Conservation (phyloP, 129 eudicot species). For the Calendula officinalis region DNA sequence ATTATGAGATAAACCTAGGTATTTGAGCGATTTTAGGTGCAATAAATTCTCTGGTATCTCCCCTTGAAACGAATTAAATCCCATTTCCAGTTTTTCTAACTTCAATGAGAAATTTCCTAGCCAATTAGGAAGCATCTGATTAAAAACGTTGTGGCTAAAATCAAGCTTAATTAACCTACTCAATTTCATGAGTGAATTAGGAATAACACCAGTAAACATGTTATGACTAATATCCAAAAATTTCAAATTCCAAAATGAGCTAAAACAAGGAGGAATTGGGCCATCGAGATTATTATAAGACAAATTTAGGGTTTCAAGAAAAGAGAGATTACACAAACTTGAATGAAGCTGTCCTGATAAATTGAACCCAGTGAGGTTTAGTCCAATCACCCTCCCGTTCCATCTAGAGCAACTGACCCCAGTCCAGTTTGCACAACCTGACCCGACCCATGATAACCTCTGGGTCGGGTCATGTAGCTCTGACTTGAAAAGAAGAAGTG, state of each 20-base stretch:
- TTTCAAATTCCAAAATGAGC: slow-evolving; percentile 47
- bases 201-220: slow-evolving; percentile 47
- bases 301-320: slow-evolving; percentile 63
- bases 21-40: slow-evolving; percentile 49
- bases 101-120: slow-evolving; percentile 58
- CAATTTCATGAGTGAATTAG: slow-evolving; percentile 41
- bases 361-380: slow-evolving; percentile 62
- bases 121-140: slow-evolving; percentile 64
- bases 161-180: slow-evolving; percentile 45
- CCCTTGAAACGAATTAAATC: slow-evolving; percentile 62
- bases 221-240: slow-evolving; percentile 62
- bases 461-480: slow-evolving; percentile 57
- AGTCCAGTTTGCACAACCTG: slow-evolving; percentile 57
- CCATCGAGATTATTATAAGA: slow-evolving; percentile 57
- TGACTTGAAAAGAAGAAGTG: slow-evolving; percentile 62
- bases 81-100: slow-evolving; percentile 57
- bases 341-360: slow-evolving; percentile 58
- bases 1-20: slow-evolving; percentile 71
- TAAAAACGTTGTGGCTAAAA: slow-evolving; percentile 50
- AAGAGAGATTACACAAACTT: slow-evolving; percentile 66
- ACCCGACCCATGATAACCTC: slow-evolving; percentile 65
- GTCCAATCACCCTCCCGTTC: slow-evolving; percentile 58
- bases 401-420: slow-evolving; percentile 60
- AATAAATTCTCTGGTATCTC: slow-evolving; percentile 69
- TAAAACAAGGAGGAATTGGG: slow-evolving; percentile 58